Conservation (phyloP, 2,329 filamentous ascomycete genomes). For the Fusarium irregulare region DNA sequence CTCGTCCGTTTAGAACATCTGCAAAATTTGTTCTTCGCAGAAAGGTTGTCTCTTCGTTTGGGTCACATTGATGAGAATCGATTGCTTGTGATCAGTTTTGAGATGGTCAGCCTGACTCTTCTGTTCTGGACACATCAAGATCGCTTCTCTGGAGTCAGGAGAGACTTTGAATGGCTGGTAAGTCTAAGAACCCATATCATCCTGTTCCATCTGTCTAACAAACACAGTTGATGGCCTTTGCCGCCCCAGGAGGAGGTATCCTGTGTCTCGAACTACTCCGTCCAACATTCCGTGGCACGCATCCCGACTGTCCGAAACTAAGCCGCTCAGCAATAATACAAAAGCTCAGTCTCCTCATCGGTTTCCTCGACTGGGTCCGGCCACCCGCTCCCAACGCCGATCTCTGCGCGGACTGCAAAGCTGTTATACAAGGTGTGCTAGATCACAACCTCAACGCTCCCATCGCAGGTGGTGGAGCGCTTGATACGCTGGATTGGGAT, state of each 20-base stretch:
- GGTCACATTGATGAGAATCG: constrained; percentile 53
- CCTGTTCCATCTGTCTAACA: not conserved
- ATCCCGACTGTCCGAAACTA: constrained; percentile 51
- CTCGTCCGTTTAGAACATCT: constrained; percentile 62
- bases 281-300: constrained; percentile 52
- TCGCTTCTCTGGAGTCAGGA: constrained; percentile 54
- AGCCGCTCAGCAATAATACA: constrained; percentile 63
- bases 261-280: constrained; percentile 63
- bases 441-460: constrained; percentile 60
- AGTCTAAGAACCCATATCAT: constrained; percentile 5
- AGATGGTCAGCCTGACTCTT: constrained; percentile 60
- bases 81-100: constrained; percentile 58
- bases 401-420: constrained; percentile 59
- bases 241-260: constrained; percentile 61
- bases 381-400: constrained; percentile 61
- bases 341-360: constrained; percentile 62
- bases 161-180: constrained; percentile 63
- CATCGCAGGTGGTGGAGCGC: constrained; percentile 35
- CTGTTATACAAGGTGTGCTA: constrained; percentile 62
- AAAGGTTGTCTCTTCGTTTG: constrained; percentile 64
- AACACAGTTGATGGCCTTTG: constrained; percentile 60
- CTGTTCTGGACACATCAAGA: constrained; percentile 63
- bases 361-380: constrained; percentile 63
- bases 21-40: constrained; percentile 69
- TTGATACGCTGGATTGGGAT: constrained; percentile 52